A percentile compares a stretch with the other conserved stretches of the same genome.
Conservation (phyloP, 257 asterid species). For the Perilla frutescens region DNA sequence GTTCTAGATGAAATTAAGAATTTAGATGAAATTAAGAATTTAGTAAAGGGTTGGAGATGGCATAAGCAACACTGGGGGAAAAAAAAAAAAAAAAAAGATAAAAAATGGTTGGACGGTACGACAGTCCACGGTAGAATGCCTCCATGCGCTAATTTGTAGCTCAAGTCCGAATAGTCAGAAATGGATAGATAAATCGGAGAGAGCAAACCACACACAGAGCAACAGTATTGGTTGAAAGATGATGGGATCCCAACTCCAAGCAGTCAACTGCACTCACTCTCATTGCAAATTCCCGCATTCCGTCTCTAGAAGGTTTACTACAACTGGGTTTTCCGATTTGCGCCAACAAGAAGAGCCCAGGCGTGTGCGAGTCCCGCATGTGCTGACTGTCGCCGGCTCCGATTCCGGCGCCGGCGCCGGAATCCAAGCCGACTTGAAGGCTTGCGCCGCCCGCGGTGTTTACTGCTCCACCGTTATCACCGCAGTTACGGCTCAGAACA, state of each 20-base stretch:
- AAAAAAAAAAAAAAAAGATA: no score
- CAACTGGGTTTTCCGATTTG: constrained; percentile 39
- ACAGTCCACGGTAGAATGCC: no score
- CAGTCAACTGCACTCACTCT: background rate
- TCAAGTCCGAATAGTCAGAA: no score
- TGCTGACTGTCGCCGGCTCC: constrained; percentile 93
- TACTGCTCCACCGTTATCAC: constrained; percentile 92
- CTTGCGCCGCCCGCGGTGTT: constrained; percentile 85
- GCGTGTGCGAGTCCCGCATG: constrained; percentile 72
- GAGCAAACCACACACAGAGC: background rate
- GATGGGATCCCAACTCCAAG: constrained; percentile 27
- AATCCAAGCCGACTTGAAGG: constrained; percentile 89
- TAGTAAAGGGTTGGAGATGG: no score
- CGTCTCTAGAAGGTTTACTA: constrained; percentile 21
- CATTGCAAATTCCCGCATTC: constrained; percentile 26
- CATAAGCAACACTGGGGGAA: no score
- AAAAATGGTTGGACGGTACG: no score
- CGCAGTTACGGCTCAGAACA: constrained; percentile 93
- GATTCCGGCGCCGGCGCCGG: constrained; percentile 97
- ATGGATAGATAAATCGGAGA: no score
- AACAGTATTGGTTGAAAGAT: background rate
- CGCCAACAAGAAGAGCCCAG: constrained; percentile 34
- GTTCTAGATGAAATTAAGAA: no score
- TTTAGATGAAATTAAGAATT: no score
- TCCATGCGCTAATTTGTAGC: no score